These are phyloP conservation scores for Pichia inconspicua DNA, from an alignment of 1,139 yeast genomes.

Conservation along the genomic window DNA sequence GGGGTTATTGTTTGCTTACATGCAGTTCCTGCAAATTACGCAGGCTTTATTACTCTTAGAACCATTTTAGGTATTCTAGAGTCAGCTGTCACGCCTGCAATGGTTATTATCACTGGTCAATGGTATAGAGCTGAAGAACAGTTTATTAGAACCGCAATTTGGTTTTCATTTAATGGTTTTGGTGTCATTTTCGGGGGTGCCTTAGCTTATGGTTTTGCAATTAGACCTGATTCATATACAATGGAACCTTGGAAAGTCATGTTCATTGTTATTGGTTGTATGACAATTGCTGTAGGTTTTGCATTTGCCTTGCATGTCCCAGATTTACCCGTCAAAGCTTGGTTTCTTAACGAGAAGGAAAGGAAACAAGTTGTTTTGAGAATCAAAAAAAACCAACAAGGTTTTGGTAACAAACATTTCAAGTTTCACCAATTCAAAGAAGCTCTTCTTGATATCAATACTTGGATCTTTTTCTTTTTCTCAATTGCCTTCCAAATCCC, in stretches of 20 bases:
- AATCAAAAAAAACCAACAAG: slow-evolving; percentile 32
- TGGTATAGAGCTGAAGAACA: slow-evolving; percentile 46
- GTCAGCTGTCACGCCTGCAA: slow-evolving; percentile 42
- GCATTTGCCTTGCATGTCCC: slow-evolving; percentile 35
- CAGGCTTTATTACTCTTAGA: slow-evolving; percentile 36
- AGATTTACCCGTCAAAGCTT: slow-evolving; percentile 35
- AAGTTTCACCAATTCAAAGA: slow-evolving; percentile 36
- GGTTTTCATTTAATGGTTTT: slow-evolving; percentile 45
- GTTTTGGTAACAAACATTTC: slow-evolving; percentile 36
- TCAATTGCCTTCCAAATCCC: slow-evolving; percentile 30
- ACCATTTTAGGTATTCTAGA: slow-evolving; percentile 42
- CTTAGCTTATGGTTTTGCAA: slow-evolving; percentile 41
- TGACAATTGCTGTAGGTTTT: slow-evolving; percentile 40
- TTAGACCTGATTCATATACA: slow-evolving; percentile 26
- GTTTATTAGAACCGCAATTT: slow-evolving; percentile 38
- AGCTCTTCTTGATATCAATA: slow-evolving; percentile 34
- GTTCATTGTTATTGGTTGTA: slow-evolving; percentile 41
- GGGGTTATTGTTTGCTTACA: slow-evolving; percentile 38
- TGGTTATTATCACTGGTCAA: slow-evolving; percentile 44
- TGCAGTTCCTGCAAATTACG: slow-evolving; percentile 32
- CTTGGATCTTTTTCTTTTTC: slow-evolving; percentile 32
- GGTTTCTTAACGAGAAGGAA: slow-evolving; percentile 33
- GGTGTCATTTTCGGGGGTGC: slow-evolving; percentile 42
- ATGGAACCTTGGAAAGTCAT: slow-evolving; percentile 41
- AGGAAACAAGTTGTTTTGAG: slow-evolving; percentile 31